These are phyloP conservation scores for Diaporthe ilicicola DNA, from an alignment of 2,329 filamentous ascomycete genomes.

Conservation along the genomic window DNA sequence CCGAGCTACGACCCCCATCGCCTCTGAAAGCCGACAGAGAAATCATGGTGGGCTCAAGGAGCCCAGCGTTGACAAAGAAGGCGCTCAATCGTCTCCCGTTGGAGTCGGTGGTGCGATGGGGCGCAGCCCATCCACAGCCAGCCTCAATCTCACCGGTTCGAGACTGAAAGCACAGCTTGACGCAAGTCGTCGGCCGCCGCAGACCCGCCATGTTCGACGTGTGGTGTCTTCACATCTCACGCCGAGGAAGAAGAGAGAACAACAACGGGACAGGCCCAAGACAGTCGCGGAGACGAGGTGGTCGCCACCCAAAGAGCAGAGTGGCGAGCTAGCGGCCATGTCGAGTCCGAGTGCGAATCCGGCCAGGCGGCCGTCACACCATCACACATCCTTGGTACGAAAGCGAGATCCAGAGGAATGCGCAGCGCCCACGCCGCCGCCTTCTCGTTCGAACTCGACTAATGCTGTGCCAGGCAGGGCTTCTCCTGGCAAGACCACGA, in stretches of 20 bases:
- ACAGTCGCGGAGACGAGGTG: constrained; percentile 7
- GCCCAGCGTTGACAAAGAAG: not conserved
- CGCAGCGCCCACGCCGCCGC: not conserved
- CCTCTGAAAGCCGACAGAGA: not conserved
- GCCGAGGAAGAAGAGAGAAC: not conserved
- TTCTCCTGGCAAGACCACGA: not conserved
- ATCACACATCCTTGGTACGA: not conserved
- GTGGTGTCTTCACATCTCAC: constrained; percentile 9
- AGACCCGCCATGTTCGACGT: not conserved
- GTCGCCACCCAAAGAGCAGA: not conserved
- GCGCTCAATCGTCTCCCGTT: not conserved
- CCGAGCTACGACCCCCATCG: not conserved
- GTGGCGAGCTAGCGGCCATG: not conserved
- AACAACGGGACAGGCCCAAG: constrained; percentile 5
- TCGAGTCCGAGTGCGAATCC: not conserved
- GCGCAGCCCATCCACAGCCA: not conserved
- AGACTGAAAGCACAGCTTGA: constrained; percentile 31
- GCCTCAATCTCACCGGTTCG: not conserved
- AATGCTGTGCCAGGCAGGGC: not conserved
- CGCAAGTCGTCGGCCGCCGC: constrained; percentile 19
- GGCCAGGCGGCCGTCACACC: not conserved
- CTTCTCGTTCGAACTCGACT: constrained; percentile 11
- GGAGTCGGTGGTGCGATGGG: not conserved
- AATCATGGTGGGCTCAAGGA: not conserved
- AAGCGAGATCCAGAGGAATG: not conserved